A percentile compares a stretch with the other conserved stretches of the same genome.
phyloP scores from a whole-genome alignment of 148 eudicot genomes.

The Chenopodium album region DNA sequence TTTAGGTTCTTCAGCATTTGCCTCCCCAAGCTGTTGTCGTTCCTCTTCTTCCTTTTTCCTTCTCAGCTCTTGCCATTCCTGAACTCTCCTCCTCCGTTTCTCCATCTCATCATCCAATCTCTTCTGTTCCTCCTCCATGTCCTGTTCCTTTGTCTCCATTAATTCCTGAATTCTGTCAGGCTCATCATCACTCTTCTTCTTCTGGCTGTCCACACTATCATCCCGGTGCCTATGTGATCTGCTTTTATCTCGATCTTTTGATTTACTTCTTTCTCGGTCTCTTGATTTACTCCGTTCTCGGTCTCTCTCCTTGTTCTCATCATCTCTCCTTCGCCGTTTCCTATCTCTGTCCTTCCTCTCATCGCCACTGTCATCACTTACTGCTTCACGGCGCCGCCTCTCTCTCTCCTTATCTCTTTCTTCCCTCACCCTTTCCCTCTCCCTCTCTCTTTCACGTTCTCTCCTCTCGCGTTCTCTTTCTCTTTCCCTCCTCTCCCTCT shows the following conservation, averaged over 20 bases:
- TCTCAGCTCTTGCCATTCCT: slow-evolving; percentile 77
- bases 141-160: slow-evolving; percentile 58
- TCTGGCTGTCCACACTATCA: slow-evolving; percentile 47
- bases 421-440: slow-evolving; percentile 6
- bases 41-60: slow-evolving; percentile 78
- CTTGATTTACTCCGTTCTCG: slow-evolving; percentile 39
- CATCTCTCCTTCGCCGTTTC: slow-evolving; percentile 26
- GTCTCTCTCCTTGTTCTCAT: slow-evolving; percentile 29
- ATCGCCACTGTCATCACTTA: background rate
- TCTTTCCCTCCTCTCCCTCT: slow-evolving; percentile 21
- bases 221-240: slow-evolving; percentile 51
- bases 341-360: slow-evolving; percentile 8
- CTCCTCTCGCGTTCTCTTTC: slow-evolving; percentile 28
- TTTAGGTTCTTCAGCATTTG: slow-evolving; percentile 41
- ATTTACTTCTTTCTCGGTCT: slow-evolving; percentile 26
- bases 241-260: slow-evolving; percentile 50
- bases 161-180: slow-evolving; percentile 32
- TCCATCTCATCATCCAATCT: slow-evolving; percentile 89
- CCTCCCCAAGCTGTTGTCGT: slow-evolving; percentile 52
- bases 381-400: background rate
- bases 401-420: slow-evolving; percentile 24
- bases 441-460: slow-evolving; percentile 30
- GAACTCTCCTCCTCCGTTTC: slow-evolving; percentile 82
- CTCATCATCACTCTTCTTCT: slow-evolving; percentile 46
- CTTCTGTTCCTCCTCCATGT: slow-evolving; percentile 73